phyloP scores from a whole-genome alignment of 2,329 filamentous ascomycete genomes.

The Teratosphaeria gauchensis region DNA sequence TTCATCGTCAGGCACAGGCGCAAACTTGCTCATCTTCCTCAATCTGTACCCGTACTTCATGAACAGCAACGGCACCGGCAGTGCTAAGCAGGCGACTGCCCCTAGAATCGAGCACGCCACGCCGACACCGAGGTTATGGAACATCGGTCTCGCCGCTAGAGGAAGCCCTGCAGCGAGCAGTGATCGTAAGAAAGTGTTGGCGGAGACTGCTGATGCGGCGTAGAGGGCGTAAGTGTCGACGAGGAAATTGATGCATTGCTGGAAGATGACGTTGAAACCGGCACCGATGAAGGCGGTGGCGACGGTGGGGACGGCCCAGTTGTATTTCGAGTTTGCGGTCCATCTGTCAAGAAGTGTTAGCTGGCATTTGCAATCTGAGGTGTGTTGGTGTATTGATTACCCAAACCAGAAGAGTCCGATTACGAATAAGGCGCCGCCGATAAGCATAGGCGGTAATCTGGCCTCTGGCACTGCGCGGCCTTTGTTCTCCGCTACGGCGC shows the following conservation, averaged over 20 bases:
- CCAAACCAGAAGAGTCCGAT: slow-evolving; percentile 21
- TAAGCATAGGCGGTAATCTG: slow-evolving; percentile 35
- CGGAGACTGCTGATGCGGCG: slow-evolving; percentile 41
- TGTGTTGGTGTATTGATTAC: background rate
- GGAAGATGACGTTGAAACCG: slow-evolving; percentile 40
- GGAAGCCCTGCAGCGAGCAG: slow-evolving; percentile 32
- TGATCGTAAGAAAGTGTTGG: slow-evolving; percentile 41
- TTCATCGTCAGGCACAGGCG: slow-evolving; percentile 17
- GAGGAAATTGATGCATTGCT: slow-evolving; percentile 40
- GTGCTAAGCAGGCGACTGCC: slow-evolving; percentile 28
- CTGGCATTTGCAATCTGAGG: background rate
- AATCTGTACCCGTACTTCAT: slow-evolving; percentile 34
- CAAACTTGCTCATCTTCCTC: slow-evolving; percentile 36
- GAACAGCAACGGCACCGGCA: slow-evolving; percentile 39
- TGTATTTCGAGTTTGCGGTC: slow-evolving; percentile 29
- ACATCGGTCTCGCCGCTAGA: slow-evolving; percentile 31
- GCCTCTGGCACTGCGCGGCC: slow-evolving; percentile 27
- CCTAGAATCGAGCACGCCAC: slow-evolving; percentile 34
- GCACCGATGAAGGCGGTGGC: slow-evolving; percentile 36
- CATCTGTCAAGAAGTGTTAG: slow-evolving; percentile 13
- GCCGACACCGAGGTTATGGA: slow-evolving; percentile 32
- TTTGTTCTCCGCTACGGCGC: slow-evolving; percentile 27
- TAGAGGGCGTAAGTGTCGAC: slow-evolving; percentile 28
- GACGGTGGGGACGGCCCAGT: slow-evolving; percentile 34
- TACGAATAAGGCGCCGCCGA: slow-evolving; percentile 36